These are phyloP conservation scores for Moricandia moricandioides DNA, from an alignment of 345 rosid species.

Conservation along the genomic window DNA sequence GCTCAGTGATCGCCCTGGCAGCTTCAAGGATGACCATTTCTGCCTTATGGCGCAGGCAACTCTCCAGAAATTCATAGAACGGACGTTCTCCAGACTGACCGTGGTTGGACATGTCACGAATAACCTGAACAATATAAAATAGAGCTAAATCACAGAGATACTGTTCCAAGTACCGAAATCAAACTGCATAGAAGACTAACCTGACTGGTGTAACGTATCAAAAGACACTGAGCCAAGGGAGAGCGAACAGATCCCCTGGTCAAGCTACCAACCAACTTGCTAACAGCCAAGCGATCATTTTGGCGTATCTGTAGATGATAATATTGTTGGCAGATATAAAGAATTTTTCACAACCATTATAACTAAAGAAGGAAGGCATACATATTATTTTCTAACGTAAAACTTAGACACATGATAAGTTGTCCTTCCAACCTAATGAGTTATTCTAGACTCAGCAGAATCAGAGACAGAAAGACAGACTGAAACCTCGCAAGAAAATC, in stretches of 20 bases:
- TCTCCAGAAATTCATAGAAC: conserved; percentile 91
- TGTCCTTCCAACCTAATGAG: too few relatives aligned
- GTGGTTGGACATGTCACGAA: conserved; percentile 70
- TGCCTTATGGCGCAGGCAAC: conserved; percentile 94
- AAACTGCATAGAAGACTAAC: conserved; percentile 35
- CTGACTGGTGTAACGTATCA: conserved; percentile 92
- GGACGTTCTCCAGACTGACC: conserved; percentile 89
- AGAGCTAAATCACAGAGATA: neutral
- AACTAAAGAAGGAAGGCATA: neutral
- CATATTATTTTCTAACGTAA: too few relatives aligned
- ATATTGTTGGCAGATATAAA: conserved; percentile 15
- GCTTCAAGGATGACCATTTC: conserved; percentile 99
- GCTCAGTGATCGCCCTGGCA: conserved; percentile 99
- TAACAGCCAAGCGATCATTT: conserved; percentile 87
- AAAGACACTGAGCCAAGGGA: conserved; percentile 93
- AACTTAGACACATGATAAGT: too few relatives aligned
- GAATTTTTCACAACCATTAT: neutral
- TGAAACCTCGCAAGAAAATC: too few relatives aligned
- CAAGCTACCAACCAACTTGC: conserved; percentile 85
- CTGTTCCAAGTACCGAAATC: neutral
- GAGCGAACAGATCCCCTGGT: conserved; percentile 94
- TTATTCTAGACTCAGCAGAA: too few relatives aligned
- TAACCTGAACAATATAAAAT: conserved; percentile 55
- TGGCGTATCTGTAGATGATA: conserved; percentile 70
- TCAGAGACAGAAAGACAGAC: too few relatives aligned